Percentiles rank a stretch among this genome's conserved stretches.
These are phyloP conservation scores for Xylaria curta DNA, from an alignment of 495 filamentous ascomycete species.

Conservation along the genomic window DNA sequence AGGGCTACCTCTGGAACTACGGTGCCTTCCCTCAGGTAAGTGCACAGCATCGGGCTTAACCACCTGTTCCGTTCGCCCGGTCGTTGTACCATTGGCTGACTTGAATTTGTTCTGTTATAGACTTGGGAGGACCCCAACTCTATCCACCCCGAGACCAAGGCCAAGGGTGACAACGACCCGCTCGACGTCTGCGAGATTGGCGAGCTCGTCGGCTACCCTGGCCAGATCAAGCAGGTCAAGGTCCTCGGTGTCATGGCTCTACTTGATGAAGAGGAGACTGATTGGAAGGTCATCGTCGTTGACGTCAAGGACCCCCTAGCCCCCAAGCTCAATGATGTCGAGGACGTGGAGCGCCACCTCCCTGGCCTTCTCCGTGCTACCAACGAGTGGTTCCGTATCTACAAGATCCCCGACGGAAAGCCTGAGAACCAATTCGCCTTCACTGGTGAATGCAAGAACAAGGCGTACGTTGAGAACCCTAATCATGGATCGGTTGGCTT, in stretches of 20 bases:
- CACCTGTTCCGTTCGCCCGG: conserved; percentile 21
- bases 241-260: conserved; percentile 99
- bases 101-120: conserved; percentile 49
- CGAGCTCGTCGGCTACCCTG: conserved; percentile 91
- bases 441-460: conserved; percentile 99
- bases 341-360: conserved; percentile 98
- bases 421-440: conserved; percentile 99
- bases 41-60: conserved; percentile 24
- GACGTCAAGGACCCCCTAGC: conserved; percentile 98
- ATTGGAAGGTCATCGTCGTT: conserved; percentile 99
- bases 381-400: conserved; percentile 99
- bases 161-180: conserved; percentile 99
- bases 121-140: conserved; percentile 99
- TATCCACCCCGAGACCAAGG: conserved; percentile 98
- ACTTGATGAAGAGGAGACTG: conserved; percentile 98
- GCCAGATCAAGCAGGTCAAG: conserved; percentile 99
- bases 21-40: conserved; percentile 96
- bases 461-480: conserved; percentile 65
- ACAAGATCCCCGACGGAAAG: conserved; percentile 99
- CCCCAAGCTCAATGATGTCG: conserved; percentile 95
- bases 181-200: conserved; percentile 99
- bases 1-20: conserved; percentile 99
- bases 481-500: not conserved
- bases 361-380: conserved; percentile 95
- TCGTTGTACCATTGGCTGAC: conserved; percentile 24